Evolutionary conservation across 495 filamentous ascomycete species (phyloP).

Genomic region (Tuber brumale): DNA sequence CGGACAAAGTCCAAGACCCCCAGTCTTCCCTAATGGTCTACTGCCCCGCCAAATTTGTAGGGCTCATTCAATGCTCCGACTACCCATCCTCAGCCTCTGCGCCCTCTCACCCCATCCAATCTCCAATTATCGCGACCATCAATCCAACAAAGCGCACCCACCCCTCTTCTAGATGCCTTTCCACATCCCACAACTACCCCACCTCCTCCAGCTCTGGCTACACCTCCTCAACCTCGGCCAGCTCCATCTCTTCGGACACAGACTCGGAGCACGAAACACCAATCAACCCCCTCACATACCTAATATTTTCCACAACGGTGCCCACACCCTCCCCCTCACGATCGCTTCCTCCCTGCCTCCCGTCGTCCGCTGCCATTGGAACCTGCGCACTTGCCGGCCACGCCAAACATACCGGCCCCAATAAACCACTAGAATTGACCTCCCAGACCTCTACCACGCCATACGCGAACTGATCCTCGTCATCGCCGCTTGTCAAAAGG

Average conservation of each 20-base stretch:
- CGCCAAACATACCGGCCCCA: conserved; percentile 43
- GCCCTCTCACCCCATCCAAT: not conserved
- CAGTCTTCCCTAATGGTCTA: conserved; percentile 1
- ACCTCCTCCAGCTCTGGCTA: conserved; percentile 7
- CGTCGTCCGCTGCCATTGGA: conserved; percentile 46
- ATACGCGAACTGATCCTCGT: conserved; percentile 75
- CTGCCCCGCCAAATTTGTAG: conserved; percentile 14
- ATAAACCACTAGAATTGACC: conserved; percentile 50
- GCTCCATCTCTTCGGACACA: not conserved
- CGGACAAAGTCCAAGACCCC: no score
- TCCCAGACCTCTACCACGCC: conserved; percentile 66
- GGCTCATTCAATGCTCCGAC: conserved; percentile 20
- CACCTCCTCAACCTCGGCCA: not conserved
- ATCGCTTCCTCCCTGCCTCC: conserved; percentile 49
- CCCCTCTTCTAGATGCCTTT: conserved; percentile 12
- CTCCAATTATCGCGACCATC: not conserved
- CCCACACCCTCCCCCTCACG: conserved; percentile 54
- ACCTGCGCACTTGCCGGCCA: conserved; percentile 45
- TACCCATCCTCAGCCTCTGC: not conserved
- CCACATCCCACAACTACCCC: conserved; percentile 5
- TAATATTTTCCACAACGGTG: no score
- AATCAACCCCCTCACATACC: conserved; percentile 43
- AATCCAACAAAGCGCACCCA: no score
- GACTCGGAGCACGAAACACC: conserved; percentile 8
- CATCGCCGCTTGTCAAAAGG: conserved; percentile 63